Conservation (phyloP, 2,329 filamentous ascomycete species). For the Paraphoma sp. region DNA sequence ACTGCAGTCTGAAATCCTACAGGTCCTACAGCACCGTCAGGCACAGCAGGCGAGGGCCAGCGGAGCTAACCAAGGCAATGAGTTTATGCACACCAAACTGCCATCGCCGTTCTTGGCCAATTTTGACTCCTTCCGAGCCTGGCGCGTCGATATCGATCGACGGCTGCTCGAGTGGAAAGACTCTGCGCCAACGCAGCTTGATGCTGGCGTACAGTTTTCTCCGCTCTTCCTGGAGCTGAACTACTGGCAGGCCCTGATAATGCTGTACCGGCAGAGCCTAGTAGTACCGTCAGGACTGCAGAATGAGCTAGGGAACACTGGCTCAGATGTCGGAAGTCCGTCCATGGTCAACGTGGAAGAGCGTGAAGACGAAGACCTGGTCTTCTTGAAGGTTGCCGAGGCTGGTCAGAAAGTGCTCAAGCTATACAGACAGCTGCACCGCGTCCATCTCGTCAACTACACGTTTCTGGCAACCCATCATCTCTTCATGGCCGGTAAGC, state of each 20-base stretch:
- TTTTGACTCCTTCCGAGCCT: slow-evolving; percentile 85
- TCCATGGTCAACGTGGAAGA: slow-evolving; percentile 69
- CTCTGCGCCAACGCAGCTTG: slow-evolving; percentile 74
- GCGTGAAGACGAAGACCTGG: slow-evolving; percentile 83
- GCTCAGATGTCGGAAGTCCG: slow-evolving; percentile 65
- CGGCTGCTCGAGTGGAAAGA: slow-evolving; percentile 87
- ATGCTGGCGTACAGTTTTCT: slow-evolving; percentile 88
- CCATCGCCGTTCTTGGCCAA: slow-evolving; percentile 84
- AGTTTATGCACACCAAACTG: slow-evolving; percentile 78
- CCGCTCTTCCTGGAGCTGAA: slow-evolving; percentile 92
- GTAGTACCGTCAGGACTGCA: slow-evolving; percentile 86
- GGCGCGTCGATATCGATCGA: slow-evolving; percentile 86
- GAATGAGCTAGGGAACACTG: slow-evolving; percentile 70
- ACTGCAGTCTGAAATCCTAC: slow-evolving; percentile 91
- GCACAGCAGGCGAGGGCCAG: slow-evolving; percentile 76
- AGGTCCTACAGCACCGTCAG: slow-evolving; percentile 92
- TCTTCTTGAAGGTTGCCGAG: slow-evolving; percentile 94
- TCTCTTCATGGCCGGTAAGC: slow-evolving; percentile 89
- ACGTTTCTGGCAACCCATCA: slow-evolving; percentile 96
- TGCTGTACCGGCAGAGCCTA: slow-evolving; percentile 91
- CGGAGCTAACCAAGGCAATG: slow-evolving; percentile 69
- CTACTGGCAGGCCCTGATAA: slow-evolving; percentile 96
- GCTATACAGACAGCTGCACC: slow-evolving; percentile 87
- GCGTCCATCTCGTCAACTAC: slow-evolving; percentile 89
- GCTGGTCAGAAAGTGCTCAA: slow-evolving; percentile 92